Percentiles rank a stretch among this genome's conserved stretches.
Conservation (phyloP, 768 basidiomycete genomes). For the Termitomyces sp. region DNA sequence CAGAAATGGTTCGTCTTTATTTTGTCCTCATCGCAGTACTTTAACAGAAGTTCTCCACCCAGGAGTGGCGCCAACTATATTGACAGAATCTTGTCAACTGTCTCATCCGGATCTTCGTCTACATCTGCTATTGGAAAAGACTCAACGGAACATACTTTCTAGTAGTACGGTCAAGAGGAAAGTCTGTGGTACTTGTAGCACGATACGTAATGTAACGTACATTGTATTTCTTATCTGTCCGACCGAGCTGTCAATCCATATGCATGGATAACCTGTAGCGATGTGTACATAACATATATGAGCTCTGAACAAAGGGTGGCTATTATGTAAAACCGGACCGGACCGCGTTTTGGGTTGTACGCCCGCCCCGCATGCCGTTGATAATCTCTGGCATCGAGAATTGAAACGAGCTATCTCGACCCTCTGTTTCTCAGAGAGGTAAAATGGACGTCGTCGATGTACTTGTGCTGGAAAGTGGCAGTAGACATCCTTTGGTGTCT, state of each 20-base stretch:
- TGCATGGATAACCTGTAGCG: not conserved
- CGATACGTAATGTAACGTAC: not conserved
- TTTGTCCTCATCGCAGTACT: not conserved
- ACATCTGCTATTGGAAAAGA: conserved; percentile 82
- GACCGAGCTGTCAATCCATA: not conserved
- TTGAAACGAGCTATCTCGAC: conserved; percentile 3
- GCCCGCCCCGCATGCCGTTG: not conserved
- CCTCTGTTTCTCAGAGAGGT: not conserved
- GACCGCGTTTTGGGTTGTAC: not conserved
- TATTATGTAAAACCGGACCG: not conserved
- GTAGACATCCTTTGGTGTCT: conserved; percentile 71
- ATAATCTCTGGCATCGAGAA: conserved; percentile 16
- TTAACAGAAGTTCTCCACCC: conserved; percentile 7
- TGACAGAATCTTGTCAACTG: conserved; percentile 78
- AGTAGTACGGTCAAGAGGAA: not conserved
- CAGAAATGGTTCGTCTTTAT: conserved; percentile 75
- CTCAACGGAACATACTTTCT: conserved; percentile 88
- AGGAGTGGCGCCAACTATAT: conserved; percentile 93
- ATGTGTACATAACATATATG: no score
- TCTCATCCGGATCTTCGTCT: conserved; percentile 86
- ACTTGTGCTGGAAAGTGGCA: conserved; percentile 29
- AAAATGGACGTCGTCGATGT: conserved; percentile 35
- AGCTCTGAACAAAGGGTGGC: no score
- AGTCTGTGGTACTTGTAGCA: not conserved
- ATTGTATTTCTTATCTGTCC: not conserved